Evolutionary conservation across 345 rosid genomes (phyloP).

Genomic region (Anastatica hierochuntica): DNA sequence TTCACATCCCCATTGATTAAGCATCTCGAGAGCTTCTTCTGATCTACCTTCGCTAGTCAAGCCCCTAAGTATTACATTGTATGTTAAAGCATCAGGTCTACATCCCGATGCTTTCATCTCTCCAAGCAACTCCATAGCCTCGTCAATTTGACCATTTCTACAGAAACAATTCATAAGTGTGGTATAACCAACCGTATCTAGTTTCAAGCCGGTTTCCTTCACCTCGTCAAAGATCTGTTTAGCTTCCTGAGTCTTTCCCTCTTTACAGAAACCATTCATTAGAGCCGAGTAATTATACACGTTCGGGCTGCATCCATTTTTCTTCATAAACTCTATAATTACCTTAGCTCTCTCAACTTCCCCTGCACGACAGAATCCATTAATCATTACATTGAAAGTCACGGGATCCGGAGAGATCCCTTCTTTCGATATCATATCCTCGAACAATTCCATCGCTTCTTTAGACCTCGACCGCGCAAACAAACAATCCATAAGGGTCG

Average conservation of each 20-base stretch:
- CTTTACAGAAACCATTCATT: conserved; percentile 61
- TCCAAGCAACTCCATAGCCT: conserved; percentile 49
- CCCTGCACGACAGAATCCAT: conserved; percentile 64
- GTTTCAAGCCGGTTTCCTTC: conserved; percentile 48
- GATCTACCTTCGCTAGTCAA: conserved; percentile 52
- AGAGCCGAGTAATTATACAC: conserved; percentile 55
- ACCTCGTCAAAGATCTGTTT: conserved; percentile 44
- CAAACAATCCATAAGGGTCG: conserved; percentile 58
- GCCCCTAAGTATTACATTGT: conserved; percentile 66
- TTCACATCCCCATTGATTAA: conserved; percentile 38
- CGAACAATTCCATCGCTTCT: conserved; percentile 68
- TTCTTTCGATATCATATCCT: conserved; percentile 70
- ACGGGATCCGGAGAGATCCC: conserved; percentile 69
- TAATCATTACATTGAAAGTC: conserved; percentile 60
- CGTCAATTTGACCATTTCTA: conserved; percentile 37
- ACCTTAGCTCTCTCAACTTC: conserved; percentile 64
- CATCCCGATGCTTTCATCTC: conserved; percentile 61
- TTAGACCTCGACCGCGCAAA: conserved; percentile 47
- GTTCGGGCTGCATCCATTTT: conserved; percentile 64
- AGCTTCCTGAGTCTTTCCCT: conserved; percentile 52
- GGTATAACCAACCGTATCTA: conserved; percentile 64
- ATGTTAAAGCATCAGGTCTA: conserved; percentile 64
- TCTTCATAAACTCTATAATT: conserved; percentile 77
- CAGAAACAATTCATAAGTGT: conserved; percentile 67
- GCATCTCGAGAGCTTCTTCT: conserved; percentile 55